Evolutionary conservation across 345 rosid genomes (phyloP).

Genomic region (Populus alba): DNA sequence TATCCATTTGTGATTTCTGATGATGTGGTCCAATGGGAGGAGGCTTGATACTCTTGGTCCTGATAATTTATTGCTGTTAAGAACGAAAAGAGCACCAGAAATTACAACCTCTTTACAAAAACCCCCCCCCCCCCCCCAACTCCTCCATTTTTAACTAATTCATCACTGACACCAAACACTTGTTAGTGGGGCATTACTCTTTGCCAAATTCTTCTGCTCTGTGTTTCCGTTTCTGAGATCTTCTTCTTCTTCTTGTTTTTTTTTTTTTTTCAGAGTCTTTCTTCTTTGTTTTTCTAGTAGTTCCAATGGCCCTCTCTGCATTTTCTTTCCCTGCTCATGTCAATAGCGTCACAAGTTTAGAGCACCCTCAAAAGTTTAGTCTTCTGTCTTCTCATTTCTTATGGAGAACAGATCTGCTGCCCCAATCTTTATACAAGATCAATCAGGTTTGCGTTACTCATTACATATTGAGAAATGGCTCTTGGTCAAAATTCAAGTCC

Average conservation of each 20-base stretch:
- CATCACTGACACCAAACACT: neutral
- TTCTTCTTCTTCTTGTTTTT: neutral
- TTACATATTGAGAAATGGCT: neutral
- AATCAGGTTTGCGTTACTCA: constrained; percentile 32
- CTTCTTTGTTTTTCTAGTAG: no score
- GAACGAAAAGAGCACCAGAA: neutral
- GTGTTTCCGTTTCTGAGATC: constrained; percentile 13
- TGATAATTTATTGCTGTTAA: no score
- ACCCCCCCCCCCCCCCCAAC: neutral
- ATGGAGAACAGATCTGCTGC: constrained; percentile 47
- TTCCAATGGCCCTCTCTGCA: constrained; percentile 60
- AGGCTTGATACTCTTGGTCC: neutral
- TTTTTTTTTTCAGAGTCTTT: neutral
- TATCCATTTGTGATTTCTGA: constrained; percentile 42
- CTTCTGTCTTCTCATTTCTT: constrained; percentile 40
- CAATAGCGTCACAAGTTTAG: constrained; percentile 35
- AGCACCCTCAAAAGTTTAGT: constrained; percentile 38
- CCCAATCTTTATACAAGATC: constrained; percentile 37
- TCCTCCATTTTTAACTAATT: neutral
- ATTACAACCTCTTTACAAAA: neutral
- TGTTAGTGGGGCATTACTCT: constrained; percentile 6
- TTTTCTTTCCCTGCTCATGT: constrained; percentile 59
- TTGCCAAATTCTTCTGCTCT: neutral
- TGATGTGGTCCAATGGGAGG: constrained; percentile 52
- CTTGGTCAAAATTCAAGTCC: constrained; percentile 1